Conservation (phyloP, 148 eudicot species). For the Agrostemma githago region DNA sequence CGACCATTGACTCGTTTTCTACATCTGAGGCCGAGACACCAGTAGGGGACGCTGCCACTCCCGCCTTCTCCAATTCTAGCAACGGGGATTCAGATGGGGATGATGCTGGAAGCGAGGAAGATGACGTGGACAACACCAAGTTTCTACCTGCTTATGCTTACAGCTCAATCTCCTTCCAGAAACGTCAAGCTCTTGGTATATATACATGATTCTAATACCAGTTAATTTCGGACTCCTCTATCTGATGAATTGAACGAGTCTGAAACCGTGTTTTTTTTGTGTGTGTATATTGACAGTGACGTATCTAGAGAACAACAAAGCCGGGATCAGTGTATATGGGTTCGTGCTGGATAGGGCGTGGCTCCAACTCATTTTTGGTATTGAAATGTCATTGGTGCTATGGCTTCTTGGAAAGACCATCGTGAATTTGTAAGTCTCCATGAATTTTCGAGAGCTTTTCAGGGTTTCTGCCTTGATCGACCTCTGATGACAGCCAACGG, state of each 20-base stretch:
- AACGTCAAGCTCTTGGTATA: slow-evolving; percentile 88
- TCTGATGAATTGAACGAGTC: background rate
- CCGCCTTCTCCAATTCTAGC: slow-evolving; percentile 2
- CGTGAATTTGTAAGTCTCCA: slow-evolving; percentile 33
- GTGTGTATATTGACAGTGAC: slow-evolving; percentile 40
- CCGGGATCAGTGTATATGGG: slow-evolving; percentile 77
- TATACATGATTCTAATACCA: background rate
- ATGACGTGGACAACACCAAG: slow-evolving; percentile 68
- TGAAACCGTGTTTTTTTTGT: background rate
- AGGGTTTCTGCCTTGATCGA: background rate
- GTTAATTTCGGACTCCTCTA: background rate
- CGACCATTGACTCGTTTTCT: slow-evolving; percentile 61
- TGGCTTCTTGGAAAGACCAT: slow-evolving; percentile 80
- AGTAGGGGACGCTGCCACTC: slow-evolving; percentile 17
- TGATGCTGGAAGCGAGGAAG: slow-evolving; percentile 80
- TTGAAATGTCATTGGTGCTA: slow-evolving; percentile 68
- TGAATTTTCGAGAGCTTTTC: background rate
- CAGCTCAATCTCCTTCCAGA: slow-evolving; percentile 75
- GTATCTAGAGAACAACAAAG: slow-evolving; percentile 73
- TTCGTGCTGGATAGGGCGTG: slow-evolving; percentile 72
- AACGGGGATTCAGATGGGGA: slow-evolving; percentile 43
- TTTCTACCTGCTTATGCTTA: slow-evolving; percentile 58
- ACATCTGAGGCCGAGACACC: slow-evolving; percentile 54
- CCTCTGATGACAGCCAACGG: background rate
- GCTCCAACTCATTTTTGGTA: slow-evolving; percentile 68